Base-by-base conservation (phyloP, 2,329 filamentous ascomycete species). In the Ciborinia camelliae region DNA sequence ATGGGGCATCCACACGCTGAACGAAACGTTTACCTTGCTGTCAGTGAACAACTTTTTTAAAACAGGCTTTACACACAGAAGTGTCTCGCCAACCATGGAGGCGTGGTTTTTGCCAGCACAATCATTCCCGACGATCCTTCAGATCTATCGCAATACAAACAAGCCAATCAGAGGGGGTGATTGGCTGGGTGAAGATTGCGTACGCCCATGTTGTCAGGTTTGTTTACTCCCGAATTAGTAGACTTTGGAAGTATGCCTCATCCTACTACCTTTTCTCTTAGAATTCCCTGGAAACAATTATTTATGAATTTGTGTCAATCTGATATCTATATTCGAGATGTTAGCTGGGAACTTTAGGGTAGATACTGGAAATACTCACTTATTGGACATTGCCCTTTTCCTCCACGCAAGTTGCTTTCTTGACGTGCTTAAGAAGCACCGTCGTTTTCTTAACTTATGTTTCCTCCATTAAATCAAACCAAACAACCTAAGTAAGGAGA, bases 381-480 rank as follows among this genome's bases (percentile, higher is more conserved):
- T 71, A 70, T 58, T 69, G 66, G 62, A 67, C 64, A 65, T 59
- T 67, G 62, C 72, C 72, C 68, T 68, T 73, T 73, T 71, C 72
- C 72, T 71, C 72, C 70, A 72, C 67, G 63, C 68, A 69, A 59
- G 65, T 67, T 51, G 58, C 63, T 65, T 66, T 52, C 68, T 58
- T 59, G 68, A 67, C 67, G 64, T 71, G 66, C 70, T 52, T 53
- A 37, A 47, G 58, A 65, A 64, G 67, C 63, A 67, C 62, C 63
- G 55, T 43, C 64, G 35, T 50, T 53, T 48, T 48, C 45, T 48
- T 59, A 26, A 43, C 52, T 58, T 15, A 18, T 57, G 8, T 26
- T 47, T 9, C n/a, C 28, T 50, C 35, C 14, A 48, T 52, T 39
- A 30, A 10, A 65, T 52, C 28, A 20, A 5, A 12, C 26, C 20